Evolutionary conservation across 108 stramenopile genomes (phyloP), one percentile per base, ranked within the genome.

Genomic region (Fragilariopsis cylindrus): DNA sequence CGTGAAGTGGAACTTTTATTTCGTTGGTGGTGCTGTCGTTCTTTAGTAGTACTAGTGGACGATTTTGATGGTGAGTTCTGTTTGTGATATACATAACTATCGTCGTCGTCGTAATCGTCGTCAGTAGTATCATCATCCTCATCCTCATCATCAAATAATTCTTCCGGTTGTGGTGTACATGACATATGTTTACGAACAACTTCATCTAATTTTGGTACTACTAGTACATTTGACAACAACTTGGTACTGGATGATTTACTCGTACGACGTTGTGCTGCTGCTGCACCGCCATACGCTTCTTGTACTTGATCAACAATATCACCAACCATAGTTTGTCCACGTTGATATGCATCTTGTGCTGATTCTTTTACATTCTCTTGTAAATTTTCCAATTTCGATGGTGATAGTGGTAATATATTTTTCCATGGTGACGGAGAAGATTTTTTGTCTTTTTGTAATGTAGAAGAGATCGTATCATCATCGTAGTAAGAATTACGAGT

Each of bases 271-370:
- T 30, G 30, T 30, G 30, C 30, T 30, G 30, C 30, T 30, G 30
- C 30, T 30, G 30, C 30, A 30, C 30, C 30, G 30, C 30, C 30
- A 2, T 30, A 30, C 30, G 30, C 62, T 40, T 68, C 67, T 5
- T 68, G 49, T 2, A 68, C 67, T 18, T 68, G 67, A 16, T 50
- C 67, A n/a, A 68, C 49, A 0, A 68, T 19, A 4, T 21, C 67
- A 39, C 49, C 67, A 6, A 68, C 67, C 48, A 68, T 39, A 5
- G 67, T 48, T 13, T 68, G 67, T 18, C 67, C 67, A 13, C 19
- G 18, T 18, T 48, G 48, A 47, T 49, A 68, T n/a, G 5, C 67
- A 19, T 52, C 67, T 3, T 68, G 67, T 3, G 67, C 67, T 48
- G 48, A 68, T 48, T 68, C 67, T 15, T 19, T 8, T 4, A 68